These are phyloP conservation scores for Scenedesmus sp. DNA, from an alignment of 163 green algal genomes.

Conservation along the genomic window DNA sequence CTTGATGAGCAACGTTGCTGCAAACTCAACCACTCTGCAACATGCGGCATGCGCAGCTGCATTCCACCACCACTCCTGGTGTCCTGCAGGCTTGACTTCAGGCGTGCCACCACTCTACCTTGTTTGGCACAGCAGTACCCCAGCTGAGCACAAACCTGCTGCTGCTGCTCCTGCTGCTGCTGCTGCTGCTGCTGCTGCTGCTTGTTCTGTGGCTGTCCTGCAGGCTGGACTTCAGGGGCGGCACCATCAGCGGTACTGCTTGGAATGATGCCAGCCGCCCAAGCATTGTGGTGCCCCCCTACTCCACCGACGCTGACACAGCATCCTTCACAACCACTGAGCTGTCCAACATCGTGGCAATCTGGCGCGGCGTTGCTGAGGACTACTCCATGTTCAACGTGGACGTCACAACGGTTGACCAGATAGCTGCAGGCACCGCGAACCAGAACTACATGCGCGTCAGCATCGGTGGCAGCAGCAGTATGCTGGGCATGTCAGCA, in stretches of 20 bases:
- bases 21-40: too few species aligned
- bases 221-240: constrained; percentile 44
- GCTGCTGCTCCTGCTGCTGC: neutral
- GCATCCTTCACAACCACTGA: constrained; percentile 23
- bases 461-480: constrained; percentile 19
- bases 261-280: neutral
- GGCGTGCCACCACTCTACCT: too few species aligned
- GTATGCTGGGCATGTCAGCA: neutral
- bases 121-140: neutral
- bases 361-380: constrained; percentile 49
- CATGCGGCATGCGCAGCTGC: too few species aligned
- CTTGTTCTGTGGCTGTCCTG: neutral
- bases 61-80: too few species aligned
- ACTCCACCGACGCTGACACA: constrained; percentile 16
- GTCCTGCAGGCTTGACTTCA: too few species aligned
- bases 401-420: constrained; percentile 32
- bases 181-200: neutral
- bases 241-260: neutral
- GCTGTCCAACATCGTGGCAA: constrained; percentile 40
- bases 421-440: neutral
- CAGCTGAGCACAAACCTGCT: neutral
- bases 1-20: too few species aligned
- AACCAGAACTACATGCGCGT: neutral
- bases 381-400: constrained; percentile 40
- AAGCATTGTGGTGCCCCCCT: constrained; percentile 17